Evolutionary conservation across 164 flowering plant species (phyloP).

Genomic region (Euptelea pleiosperma): DNA sequence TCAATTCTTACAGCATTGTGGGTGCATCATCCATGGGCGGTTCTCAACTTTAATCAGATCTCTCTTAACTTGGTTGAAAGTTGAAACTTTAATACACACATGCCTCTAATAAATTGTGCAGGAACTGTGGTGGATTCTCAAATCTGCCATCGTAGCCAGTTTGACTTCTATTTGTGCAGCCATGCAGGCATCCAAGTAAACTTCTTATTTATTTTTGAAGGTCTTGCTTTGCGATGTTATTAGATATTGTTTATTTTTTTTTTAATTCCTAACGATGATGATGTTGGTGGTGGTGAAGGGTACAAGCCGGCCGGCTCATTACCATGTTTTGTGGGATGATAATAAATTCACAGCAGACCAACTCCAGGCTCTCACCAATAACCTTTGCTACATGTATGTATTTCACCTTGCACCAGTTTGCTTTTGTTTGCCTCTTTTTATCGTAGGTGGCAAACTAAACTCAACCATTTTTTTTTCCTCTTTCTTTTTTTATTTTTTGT

Average conservation of each 20-base stretch:
- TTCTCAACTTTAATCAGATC: too few species aligned
- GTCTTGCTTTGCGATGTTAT: slow-evolving; percentile 1
- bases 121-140: slow-evolving; percentile 68
- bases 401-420: too few species aligned
- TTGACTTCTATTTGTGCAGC: slow-evolving; percentile 62
- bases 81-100: too few species aligned
- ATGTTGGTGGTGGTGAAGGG: slow-evolving; percentile 33
- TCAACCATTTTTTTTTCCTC: too few species aligned
- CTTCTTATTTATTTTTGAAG: neutral
- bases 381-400: slow-evolving; percentile 55
- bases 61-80: too few species aligned
- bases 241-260: too few species aligned
- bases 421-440: neutral
- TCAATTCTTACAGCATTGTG: too few species aligned
- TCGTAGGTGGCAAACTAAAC: neutral
- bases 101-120: slow-evolving; percentile 27
- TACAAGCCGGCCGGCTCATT: slow-evolving; percentile 61
- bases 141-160: slow-evolving; percentile 63
- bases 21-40: too few species aligned
- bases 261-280: too few species aligned
- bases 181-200: slow-evolving; percentile 66
- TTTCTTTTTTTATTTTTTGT: neutral
- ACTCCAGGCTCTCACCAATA: slow-evolving; percentile 47
- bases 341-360: slow-evolving; percentile 51
- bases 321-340: slow-evolving; percentile 60